A percentile compares a stretch with the other conserved stretches of the same genome.
These are phyloP conservation scores for Hordeum marinum DNA, from an alignment of 176 grass and related monocot genomes.

Conservation along the genomic window DNA sequence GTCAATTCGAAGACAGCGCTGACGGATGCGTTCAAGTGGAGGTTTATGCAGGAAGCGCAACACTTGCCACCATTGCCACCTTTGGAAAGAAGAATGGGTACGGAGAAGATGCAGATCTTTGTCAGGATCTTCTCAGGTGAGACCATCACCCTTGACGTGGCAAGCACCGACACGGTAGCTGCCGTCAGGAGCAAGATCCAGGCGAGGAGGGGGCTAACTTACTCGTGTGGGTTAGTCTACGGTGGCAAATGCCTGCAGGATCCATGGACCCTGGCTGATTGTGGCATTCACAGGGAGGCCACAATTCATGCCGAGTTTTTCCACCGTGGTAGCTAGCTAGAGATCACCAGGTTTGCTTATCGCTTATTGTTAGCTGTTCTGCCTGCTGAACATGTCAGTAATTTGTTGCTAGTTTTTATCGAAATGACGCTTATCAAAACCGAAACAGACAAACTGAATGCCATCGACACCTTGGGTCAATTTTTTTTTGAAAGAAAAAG, in stretches of 20 bases:
- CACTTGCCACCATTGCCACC: no score
- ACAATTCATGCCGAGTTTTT: not conserved
- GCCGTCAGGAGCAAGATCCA: not conserved
- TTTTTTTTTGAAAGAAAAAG: no score
- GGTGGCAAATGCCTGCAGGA: not conserved
- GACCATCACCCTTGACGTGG: not conserved
- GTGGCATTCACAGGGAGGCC: not conserved
- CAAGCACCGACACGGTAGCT: not conserved
- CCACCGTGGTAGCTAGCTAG: no score
- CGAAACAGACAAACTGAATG: not conserved
- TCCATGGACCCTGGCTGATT: not conserved
- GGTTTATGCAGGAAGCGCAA: no score
- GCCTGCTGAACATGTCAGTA: no score
- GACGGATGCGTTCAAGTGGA: not conserved
- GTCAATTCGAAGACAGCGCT: not conserved
- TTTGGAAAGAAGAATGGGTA: not conserved
- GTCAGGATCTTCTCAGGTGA: not conserved
- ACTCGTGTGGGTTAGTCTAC: not conserved
- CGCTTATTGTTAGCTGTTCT: no score
- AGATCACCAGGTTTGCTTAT: no score
- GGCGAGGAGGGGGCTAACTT: not conserved
- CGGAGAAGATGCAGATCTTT: not conserved
- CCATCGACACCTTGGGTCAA: not conserved
- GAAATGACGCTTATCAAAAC: not conserved
- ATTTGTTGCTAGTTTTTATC: not conserved